Evolutionary conservation across 2,329 filamentous ascomycete genomes (phyloP).

Genomic region (Scytalidium lignicola): DNA sequence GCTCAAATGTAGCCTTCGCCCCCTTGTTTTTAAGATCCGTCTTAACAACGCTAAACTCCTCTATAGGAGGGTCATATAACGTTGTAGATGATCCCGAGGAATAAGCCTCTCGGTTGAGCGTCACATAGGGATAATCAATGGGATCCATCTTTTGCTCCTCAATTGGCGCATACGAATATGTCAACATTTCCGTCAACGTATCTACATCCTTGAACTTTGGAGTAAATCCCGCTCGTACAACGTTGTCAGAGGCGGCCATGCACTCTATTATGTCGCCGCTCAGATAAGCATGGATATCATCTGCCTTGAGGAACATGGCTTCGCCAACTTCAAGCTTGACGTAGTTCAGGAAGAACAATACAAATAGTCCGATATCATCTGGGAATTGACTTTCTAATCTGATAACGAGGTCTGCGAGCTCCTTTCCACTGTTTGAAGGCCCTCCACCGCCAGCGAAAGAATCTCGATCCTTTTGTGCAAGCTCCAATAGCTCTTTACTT

Average conservation of each 20-base stretch:
- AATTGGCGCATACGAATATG: slow-evolving; percentile 92
- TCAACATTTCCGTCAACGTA: slow-evolving; percentile 85
- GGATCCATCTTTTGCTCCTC: slow-evolving; percentile 91
- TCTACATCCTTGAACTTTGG: slow-evolving; percentile 97
- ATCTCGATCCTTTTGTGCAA: slow-evolving; percentile 62
- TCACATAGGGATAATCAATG: slow-evolving; percentile 77
- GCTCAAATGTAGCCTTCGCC: slow-evolving; percentile 83
- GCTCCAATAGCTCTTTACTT: slow-evolving; percentile 62
- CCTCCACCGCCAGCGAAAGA: slow-evolving; percentile 73
- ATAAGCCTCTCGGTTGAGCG: slow-evolving; percentile 77
- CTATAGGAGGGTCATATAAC: slow-evolving; percentile 92
- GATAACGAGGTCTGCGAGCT: slow-evolving; percentile 70
- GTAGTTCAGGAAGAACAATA: slow-evolving; percentile 96
- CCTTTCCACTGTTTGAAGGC: slow-evolving; percentile 59
- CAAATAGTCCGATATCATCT: slow-evolving; percentile 85
- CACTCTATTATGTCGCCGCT: slow-evolving; percentile 96
- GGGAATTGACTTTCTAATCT: slow-evolving; percentile 82
- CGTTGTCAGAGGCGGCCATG: slow-evolving; percentile 98
- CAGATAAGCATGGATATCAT: slow-evolving; percentile 95
- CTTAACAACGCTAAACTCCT: slow-evolving; percentile 89
- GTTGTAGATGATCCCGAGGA: slow-evolving; percentile 65
- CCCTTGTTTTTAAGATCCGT: slow-evolving; percentile 65
- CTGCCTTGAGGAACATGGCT: slow-evolving; percentile 91
- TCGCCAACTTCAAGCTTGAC: slow-evolving; percentile 84
- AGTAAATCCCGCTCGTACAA: slow-evolving; percentile 93